Conservation (phyloP, 768 basidiomycete genomes). For the Mycena rosella region DNA sequence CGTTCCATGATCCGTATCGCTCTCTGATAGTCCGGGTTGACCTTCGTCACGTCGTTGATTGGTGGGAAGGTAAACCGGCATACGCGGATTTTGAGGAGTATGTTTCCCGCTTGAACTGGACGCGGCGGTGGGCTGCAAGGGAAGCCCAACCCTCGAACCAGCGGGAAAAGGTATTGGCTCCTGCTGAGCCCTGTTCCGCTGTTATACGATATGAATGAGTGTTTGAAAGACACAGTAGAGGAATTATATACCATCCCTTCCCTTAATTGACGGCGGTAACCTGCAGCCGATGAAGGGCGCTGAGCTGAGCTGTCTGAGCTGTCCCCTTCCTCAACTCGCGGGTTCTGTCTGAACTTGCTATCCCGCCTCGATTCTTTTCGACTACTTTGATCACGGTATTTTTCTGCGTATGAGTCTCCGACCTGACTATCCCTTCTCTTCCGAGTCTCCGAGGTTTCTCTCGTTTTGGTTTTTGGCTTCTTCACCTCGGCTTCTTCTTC, state of each 20-base stretch:
- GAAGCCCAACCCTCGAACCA: conserved; percentile 7
- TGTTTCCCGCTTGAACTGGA: conserved; percentile 38
- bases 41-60: conserved; percentile 17
- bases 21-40: conserved; percentile 31
- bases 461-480: conserved; percentile 27
- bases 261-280: neutral
- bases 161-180: conserved; percentile 2
- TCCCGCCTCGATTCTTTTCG: conserved; percentile 29
- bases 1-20: conserved; percentile 33
- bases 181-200: conserved; percentile 26
- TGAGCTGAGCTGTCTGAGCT: conserved; percentile 32
- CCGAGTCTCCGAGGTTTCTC: conserved; percentile 25
- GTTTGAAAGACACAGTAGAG: neutral
- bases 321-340: conserved; percentile 29
- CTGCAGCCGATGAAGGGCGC: conserved; percentile 19
- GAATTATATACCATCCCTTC: conserved; percentile 24
- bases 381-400: conserved; percentile 23
- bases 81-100: conserved; percentile 33
- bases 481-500: conserved; percentile 18
- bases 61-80: conserved; percentile 37
- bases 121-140: conserved; percentile 22
- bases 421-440: conserved; percentile 26
- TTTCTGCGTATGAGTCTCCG: conserved; percentile 14
- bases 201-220: conserved; percentile 1
- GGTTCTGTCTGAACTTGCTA: conserved; percentile 1